Conservation (phyloP, 495 filamentous ascomycete genomes). For the Aspergillus campestris region DNA sequence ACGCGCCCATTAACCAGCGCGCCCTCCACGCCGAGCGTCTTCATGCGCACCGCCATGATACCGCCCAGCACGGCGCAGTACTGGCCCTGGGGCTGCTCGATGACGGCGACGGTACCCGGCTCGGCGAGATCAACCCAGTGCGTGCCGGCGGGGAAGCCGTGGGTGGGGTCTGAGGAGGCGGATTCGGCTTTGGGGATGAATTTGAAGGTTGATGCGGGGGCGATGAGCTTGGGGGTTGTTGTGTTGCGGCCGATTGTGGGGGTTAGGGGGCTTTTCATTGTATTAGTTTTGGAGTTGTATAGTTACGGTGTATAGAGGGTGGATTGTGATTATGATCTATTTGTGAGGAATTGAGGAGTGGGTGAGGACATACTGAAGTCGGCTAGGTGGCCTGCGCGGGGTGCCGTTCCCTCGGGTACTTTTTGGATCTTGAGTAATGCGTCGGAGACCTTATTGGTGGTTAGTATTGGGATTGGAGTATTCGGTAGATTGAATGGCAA, state of each 20-base stretch:
- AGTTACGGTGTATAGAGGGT: neutral
- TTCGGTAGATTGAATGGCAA: neutral
- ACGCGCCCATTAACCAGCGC: constrained; percentile 53
- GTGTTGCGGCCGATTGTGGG: constrained; percentile 24
- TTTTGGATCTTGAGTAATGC: constrained; percentile 53
- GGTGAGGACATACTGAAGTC: constrained; percentile 43
- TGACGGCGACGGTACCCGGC: constrained; percentile 45
- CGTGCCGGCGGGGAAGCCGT: constrained; percentile 32
- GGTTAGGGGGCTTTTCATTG: constrained; percentile 18
- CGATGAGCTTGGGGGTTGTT: constrained; percentile 36
- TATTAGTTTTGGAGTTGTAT: neutral
- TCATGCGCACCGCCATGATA: constrained; percentile 59
- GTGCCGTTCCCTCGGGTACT: constrained; percentile 21
- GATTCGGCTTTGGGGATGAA: constrained; percentile 44
- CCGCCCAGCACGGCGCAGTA: constrained; percentile 58
- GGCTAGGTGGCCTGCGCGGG: constrained; percentile 49
- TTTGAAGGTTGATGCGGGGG: constrained; percentile 55
- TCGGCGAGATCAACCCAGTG: constrained; percentile 54
- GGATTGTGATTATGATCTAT: neutral
- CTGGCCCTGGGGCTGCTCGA: constrained; percentile 51
- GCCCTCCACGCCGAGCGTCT: constrained; percentile 42
- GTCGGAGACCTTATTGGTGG: constrained; percentile 46
- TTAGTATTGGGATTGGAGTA: neutral
- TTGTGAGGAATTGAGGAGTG: neutral
- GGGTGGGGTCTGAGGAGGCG: constrained; percentile 16